Conservation (phyloP, 2,329 filamentous ascomycete genomes). For the Exophiala aquamarina region DNA sequence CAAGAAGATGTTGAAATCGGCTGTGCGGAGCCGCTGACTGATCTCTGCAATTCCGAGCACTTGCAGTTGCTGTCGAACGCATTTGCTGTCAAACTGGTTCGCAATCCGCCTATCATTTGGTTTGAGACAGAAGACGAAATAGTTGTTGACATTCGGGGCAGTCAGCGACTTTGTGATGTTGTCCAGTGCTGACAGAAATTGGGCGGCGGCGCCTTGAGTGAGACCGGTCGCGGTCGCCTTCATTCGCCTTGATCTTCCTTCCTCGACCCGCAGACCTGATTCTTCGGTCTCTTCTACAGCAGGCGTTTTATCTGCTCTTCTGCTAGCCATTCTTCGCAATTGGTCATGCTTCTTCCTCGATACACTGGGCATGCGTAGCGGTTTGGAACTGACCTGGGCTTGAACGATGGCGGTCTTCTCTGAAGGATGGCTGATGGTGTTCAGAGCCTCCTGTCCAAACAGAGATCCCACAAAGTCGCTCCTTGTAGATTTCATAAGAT, state of each 20-base stretch:
- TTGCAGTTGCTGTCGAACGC: constrained; percentile 89
- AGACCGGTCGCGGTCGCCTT: constrained; percentile 40
- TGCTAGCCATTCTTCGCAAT: constrained; percentile 46
- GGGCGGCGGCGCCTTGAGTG: constrained; percentile 83
- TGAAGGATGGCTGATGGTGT: constrained; percentile 89
- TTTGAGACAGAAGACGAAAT: constrained; percentile 96
- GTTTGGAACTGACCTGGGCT: constrained; percentile 93
- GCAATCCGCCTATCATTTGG: constrained; percentile 95
- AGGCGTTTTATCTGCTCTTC: constrained; percentile 31
- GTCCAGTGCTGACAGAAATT: constrained; percentile 85
- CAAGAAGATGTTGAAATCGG: constrained; percentile 93
- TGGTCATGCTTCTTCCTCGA: constrained; percentile 72
- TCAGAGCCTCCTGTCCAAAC: constrained; percentile 93
- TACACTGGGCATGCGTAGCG: constrained; percentile 87
- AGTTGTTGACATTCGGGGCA: constrained; percentile 80
- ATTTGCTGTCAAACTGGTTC: constrained; percentile 99
- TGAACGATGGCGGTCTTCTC: constrained; percentile 91
- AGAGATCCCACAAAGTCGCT: constrained; percentile 86
- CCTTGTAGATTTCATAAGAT: constrained; percentile 83
- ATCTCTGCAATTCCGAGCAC: constrained; percentile 97
- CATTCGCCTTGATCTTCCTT: constrained; percentile 30
- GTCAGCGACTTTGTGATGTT: constrained; percentile 87
- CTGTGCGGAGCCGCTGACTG: constrained; percentile 85
- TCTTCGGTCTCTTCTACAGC: constrained; percentile 39
- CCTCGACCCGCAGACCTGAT: constrained; percentile 19